A percentile compares a stretch with the other conserved stretches of the same genome.
Evolutionary conservation across 2,329 filamentous ascomycete genomes (phyloP).

Genomic region (Lasiodiplodia citricola): DNA sequence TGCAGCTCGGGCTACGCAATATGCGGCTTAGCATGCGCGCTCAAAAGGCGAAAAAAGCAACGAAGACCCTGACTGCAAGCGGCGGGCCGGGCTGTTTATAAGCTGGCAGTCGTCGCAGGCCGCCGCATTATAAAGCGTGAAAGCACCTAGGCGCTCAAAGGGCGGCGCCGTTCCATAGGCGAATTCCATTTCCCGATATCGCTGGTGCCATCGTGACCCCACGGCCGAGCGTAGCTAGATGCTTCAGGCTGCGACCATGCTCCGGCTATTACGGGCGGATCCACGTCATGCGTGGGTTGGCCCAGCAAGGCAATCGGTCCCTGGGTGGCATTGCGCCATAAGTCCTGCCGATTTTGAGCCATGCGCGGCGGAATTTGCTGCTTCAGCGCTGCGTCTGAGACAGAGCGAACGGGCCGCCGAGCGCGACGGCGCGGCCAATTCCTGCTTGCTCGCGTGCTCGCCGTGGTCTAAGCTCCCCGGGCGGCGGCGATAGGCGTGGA

Average conservation of each 20-base stretch:
- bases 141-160: not conserved
- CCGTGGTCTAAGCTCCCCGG: not conserved
- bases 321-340: slow-evolving; percentile 17
- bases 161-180: slow-evolving; percentile 19
- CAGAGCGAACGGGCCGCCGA: not conserved
- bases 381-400: slow-evolving; percentile 8
- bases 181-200: slow-evolving; percentile 23
- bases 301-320: slow-evolving; percentile 1
- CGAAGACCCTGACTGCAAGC: slow-evolving; percentile 1
- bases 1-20: slow-evolving; percentile 5
- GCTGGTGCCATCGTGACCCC: slow-evolving; percentile 20
- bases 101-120: not conserved
- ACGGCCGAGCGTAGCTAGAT: not conserved
- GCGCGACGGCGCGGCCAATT: not conserved
- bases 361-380: not conserved
- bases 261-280: slow-evolving; percentile 22
- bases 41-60: slow-evolving; percentile 4
- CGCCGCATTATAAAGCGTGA: slow-evolving; percentile 14
- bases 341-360: slow-evolving; percentile 11
- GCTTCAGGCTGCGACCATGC: slow-evolving; percentile 16
- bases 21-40: slow-evolving; percentile 5
- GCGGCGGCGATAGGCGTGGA: slow-evolving; percentile 5
- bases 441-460: not conserved
- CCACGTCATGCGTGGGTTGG: slow-evolving; percentile 17
- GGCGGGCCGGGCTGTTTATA: slow-evolving; percentile 8